phyloP scores from a whole-genome alignment of 352 stramenopile genomes.

The Pseudoperonospora humuli region DNA sequence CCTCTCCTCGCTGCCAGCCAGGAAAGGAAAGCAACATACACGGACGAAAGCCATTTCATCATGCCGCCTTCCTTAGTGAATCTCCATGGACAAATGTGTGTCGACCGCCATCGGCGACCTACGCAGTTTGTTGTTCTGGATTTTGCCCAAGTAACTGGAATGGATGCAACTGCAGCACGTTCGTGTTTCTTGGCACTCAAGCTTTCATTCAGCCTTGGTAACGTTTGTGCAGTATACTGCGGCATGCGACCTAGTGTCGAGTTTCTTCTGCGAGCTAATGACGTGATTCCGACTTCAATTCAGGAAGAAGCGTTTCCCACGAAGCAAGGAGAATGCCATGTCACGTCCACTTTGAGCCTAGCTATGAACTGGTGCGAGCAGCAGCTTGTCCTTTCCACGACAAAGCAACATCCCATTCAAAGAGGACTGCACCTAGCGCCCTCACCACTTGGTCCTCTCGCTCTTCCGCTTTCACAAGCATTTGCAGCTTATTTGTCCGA shows the following conservation, averaged over 20 bases:
- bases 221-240: conserved; percentile 52
- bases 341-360: conserved; percentile 41
- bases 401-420: conserved; percentile 30
- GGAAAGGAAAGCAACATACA: conserved; percentile 5
- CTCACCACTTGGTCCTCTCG: conserved; percentile 18
- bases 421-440: conserved; percentile 20
- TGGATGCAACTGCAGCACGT: conserved; percentile 68
- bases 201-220: conserved; percentile 41
- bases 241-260: conserved; percentile 49
- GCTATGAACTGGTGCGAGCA: conserved; percentile 62
- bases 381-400: conserved; percentile 40
- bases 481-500: conserved; percentile 36
- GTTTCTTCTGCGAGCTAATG: conserved; percentile 48
- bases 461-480: conserved; percentile 34
- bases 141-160: conserved; percentile 66
- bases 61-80: conserved; percentile 27
- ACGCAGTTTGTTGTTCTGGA: conserved; percentile 71
- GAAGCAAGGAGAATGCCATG: conserved; percentile 19
- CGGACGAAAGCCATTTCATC: conserved; percentile 4
- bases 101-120: conserved; percentile 21
- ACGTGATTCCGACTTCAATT: conserved; percentile 23
- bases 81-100: conserved; percentile 31
- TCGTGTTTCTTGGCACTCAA: conserved; percentile 69
- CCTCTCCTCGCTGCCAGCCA: conserved; percentile 10
- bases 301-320: conserved; percentile 3